A percentile compares a stretch with the other conserved stretches of the same genome.
These are phyloP conservation scores for Cladosporium sp. DNA, from an alignment of 2,329 filamentous ascomycete species.

Conservation along the genomic window DNA sequence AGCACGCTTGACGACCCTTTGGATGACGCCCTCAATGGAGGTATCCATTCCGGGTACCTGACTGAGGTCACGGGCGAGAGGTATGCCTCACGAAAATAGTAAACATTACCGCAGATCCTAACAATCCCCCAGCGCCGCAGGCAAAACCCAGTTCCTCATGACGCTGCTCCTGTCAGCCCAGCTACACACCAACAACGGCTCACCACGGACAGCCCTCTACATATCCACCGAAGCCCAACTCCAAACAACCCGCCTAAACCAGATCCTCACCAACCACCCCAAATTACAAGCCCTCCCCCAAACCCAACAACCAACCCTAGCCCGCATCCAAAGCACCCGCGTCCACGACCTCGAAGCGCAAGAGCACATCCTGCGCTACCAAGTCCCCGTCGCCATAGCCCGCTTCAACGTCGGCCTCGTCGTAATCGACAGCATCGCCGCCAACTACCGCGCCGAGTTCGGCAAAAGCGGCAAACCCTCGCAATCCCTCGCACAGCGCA, in stretches of 20 bases:
- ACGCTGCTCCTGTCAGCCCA: slow-evolving; percentile 79
- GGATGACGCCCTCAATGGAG: slow-evolving; percentile 67
- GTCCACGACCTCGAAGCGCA: slow-evolving; percentile 89
- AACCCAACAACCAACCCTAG: slow-evolving; percentile 56
- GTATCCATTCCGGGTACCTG: slow-evolving; percentile 72
- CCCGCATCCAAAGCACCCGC: slow-evolving; percentile 70
- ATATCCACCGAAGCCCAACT: slow-evolving; percentile 88
- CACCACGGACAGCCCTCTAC: slow-evolving; percentile 75
- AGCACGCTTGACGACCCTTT: slow-evolving; percentile 73
- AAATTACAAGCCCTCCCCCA: slow-evolving; percentile 44
- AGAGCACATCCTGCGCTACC: slow-evolving; percentile 88
- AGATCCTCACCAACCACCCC: slow-evolving; percentile 67
- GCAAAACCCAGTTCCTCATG: slow-evolving; percentile 91
- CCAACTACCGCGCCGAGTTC: slow-evolving; percentile 92
- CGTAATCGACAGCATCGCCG: slow-evolving; percentile 84
- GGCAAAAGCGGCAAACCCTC: slow-evolving; percentile 39
- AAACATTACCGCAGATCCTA: not conserved
- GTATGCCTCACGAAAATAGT: slow-evolving; percentile 33
- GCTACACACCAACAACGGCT: slow-evolving; percentile 40
- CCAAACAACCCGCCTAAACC: slow-evolving; percentile 71
- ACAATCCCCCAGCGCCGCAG: slow-evolving; percentile 57
- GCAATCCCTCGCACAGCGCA: slow-evolving; percentile 66
- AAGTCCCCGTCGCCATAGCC: slow-evolving; percentile 77
- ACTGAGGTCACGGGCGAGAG: slow-evolving; percentile 91
- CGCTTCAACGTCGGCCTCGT: slow-evolving; percentile 74